phyloP scores from a whole-genome alignment of 208 protist genomes.

The Balamuthia mandrillaris region DNA sequence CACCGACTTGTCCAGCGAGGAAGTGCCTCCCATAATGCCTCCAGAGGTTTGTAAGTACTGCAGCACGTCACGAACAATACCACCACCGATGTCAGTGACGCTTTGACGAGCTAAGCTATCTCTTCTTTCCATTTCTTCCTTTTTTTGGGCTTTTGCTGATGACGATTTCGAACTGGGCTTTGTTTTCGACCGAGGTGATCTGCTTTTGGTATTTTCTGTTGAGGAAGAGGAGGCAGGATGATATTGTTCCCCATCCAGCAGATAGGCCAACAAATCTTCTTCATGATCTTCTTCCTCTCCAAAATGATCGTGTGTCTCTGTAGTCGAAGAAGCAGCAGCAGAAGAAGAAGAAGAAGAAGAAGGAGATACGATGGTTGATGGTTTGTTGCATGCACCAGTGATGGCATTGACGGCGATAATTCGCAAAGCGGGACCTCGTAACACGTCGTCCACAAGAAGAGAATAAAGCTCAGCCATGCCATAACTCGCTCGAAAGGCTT shows the following conservation, averaged over 20 bases:
- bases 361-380: too few species aligned
- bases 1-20: background rate
- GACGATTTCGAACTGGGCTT: background rate
- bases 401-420: slow-evolving; percentile 12
- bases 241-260: too few species aligned
- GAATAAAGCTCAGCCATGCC: background rate
- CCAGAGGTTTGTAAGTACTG: slow-evolving; percentile 1
- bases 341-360: too few species aligned
- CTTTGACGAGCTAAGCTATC: background rate
- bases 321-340: too few species aligned
- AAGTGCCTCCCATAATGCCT: background rate
- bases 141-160: background rate
- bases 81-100: background rate
- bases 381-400: too few species aligned
- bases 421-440: background rate
- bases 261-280: too few species aligned
- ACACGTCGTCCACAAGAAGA: background rate
- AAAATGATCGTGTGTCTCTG: too few species aligned
- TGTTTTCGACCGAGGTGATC: too few species aligned
- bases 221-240: too few species aligned
- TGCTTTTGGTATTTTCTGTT: too few species aligned
- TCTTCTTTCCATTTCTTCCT: background rate
- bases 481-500: background rate
- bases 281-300: too few species aligned
- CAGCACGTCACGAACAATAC: slow-evolving; percentile 5